Evolutionary conservation across 1,284 basidiomycete genomes (phyloP).

Genomic region (Leccinum angustisporum): DNA sequence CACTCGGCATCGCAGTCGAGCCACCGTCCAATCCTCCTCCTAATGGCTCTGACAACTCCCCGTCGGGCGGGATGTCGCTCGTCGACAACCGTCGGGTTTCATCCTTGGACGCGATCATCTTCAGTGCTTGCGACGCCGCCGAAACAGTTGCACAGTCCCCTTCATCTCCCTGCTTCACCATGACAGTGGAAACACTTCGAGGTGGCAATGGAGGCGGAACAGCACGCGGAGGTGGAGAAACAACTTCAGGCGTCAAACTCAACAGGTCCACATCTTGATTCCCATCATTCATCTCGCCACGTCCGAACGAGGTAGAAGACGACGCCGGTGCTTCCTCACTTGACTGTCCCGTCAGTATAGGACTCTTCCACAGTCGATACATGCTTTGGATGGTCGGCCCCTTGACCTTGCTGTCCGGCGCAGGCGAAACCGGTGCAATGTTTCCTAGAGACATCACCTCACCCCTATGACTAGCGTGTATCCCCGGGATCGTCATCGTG

Average conservation of each 20-base stretch:
- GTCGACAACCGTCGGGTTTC: constrained; percentile 33
- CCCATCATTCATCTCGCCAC: constrained; percentile 26
- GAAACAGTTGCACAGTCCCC: constrained; percentile 30
- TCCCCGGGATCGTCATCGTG: constrained; percentile 79
- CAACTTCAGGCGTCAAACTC: constrained; percentile 20
- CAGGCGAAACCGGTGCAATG: constrained; percentile 49
- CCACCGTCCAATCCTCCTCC: neutral
- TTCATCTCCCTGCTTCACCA: constrained; percentile 33
- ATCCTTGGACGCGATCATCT: constrained; percentile 54
- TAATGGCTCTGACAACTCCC: constrained; percentile 2
- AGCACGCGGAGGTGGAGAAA: constrained; percentile 15
- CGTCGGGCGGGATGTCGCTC: constrained; percentile 1
- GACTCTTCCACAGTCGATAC: constrained; percentile 68
- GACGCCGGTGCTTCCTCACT: constrained; percentile 26
- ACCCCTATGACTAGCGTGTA: constrained; percentile 74
- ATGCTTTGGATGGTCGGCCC: constrained; percentile 58
- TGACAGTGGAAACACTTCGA: constrained; percentile 40
- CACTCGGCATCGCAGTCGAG: constrained; percentile 14
- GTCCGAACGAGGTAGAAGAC: constrained; percentile 15
- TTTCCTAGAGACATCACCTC: constrained; percentile 80
- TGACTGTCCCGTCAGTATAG: constrained; percentile 35
- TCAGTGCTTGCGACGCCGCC: constrained; percentile 52
- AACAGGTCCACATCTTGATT: constrained; percentile 34
- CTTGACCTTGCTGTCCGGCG: constrained; percentile 46
- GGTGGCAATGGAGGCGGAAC: constrained; percentile 57